Base-by-base conservation (phyloP, 225 moss, liverwort and hornwort species). In the Straminergon stramineum region DNA sequence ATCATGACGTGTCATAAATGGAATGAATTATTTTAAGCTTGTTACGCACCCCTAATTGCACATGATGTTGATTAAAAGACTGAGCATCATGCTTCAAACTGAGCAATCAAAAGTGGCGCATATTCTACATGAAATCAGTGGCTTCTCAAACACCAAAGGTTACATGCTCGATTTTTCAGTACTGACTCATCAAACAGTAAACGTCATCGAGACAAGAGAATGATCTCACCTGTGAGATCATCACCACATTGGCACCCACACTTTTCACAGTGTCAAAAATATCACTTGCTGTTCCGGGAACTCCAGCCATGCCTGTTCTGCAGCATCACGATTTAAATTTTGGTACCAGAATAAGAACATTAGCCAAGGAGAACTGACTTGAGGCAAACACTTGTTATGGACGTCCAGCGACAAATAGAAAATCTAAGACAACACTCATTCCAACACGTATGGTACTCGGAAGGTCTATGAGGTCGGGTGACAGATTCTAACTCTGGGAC, bases 271-370 rank as follows among this genome's bases (percentile, higher is more conserved):
- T 92, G 41, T 95, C 97, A 92, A 97, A 99, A 84, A 99, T 99
- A 76, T 96, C 95, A 91, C 99, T 97, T n/a, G 99, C 99, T 85
- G 99, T 99, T 92, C 99, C 99, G 66, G 97, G 99, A 88, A 99
- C 94, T 85, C 99, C 99, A 88, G 96, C 99, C 99, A 99, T 97
- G 89, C 99, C 99, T 84, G 99, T 99, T 88, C 99, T 99, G 96
- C 91, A 93, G 67, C 84, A 90, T 85, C 81, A 90, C 31, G 78
- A n/a, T 90, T 73, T 66, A 89, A 81, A 85, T 70, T 89, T 84
- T 77, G 51, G 56, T 63, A 84, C 84, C 87, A 88, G 56, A 86
- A 64, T 91, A 51, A 93, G 89, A 70, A 81, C 34, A 89, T 39
- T 60, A 78, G 87, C 58, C 31, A 66, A 87, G 58, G 43, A 60